phyloP scores from a whole-genome alignment of 768 basidiomycete genomes.

The Coprinopsis strossmayeri region DNA sequence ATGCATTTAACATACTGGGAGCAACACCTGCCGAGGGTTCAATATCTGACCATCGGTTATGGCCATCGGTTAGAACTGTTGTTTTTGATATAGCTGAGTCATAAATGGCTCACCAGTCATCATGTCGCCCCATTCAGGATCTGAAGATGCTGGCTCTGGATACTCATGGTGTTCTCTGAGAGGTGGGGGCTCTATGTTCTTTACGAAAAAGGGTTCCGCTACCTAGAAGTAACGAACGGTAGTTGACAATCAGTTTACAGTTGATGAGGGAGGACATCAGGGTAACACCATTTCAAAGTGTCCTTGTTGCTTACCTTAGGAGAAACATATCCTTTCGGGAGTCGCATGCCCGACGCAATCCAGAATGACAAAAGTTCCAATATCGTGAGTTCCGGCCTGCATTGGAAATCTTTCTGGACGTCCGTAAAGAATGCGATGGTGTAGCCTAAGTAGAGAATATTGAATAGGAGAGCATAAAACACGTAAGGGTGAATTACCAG shows the following conservation, averaged over 20 bases:
- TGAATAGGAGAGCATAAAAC: background rate
- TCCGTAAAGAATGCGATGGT: constrained; percentile 44
- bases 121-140: background rate
- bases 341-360: constrained; percentile 46
- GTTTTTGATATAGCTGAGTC: no score
- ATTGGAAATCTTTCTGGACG: constrained; percentile 33
- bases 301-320: constrained; percentile 34
- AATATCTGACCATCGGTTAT: background rate
- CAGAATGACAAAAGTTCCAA: constrained; percentile 48
- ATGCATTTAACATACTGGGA: background rate
- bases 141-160: background rate
- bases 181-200: no score
- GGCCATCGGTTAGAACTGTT: no score
- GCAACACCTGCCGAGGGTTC: background rate
- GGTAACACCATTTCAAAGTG: no score
- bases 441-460: constrained; percentile 33
- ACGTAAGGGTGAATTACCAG: constrained; percentile 27
- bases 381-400: constrained; percentile 42
- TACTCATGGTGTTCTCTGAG: background rate
- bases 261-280: constrained; percentile 15
- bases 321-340: constrained; percentile 23
- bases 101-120: no score
- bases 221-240: constrained; percentile 12
- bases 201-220: constrained; percentile 17
- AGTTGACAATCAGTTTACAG: background rate